phyloP scores from a whole-genome alignment of 164 flowering plant species.

The Vitis amurensis region DNA sequence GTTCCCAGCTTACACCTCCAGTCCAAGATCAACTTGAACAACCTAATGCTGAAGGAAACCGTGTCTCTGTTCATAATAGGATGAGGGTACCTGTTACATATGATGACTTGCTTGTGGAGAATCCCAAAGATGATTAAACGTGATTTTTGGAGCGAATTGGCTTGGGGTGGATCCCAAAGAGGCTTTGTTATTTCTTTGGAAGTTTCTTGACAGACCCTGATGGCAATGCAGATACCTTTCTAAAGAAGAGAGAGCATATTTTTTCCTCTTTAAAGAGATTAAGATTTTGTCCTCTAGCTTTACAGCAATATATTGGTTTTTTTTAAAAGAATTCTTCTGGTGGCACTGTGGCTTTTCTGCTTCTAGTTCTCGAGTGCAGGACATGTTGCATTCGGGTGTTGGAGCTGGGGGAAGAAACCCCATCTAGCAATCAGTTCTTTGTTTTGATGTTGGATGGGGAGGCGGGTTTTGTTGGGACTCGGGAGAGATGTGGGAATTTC shows the following conservation, averaged over 20 bases:
- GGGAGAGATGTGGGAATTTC: no score
- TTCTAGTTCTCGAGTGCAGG: no score
- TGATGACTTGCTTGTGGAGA: slow-evolving; percentile 56
- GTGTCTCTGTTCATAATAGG: slow-evolving; percentile 56
- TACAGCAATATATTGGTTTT: not conserved
- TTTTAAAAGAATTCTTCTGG: not conserved
- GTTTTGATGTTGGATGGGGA: no score
- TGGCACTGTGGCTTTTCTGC: not conserved
- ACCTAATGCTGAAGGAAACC: slow-evolving; percentile 24
- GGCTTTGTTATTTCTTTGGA: not conserved
- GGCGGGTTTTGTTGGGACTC: no score
- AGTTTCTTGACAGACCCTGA: not conserved
- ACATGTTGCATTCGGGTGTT: no score
- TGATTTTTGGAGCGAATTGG: slow-evolving; percentile 11
- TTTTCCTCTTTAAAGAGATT: not conserved
- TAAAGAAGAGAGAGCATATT: not conserved
- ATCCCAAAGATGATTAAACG: slow-evolving; percentile 26
- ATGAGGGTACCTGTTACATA: slow-evolving; percentile 73
- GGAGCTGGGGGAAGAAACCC: no score
- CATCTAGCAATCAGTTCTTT: no score
- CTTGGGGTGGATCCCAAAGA: no score
- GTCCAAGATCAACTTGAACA: slow-evolving; percentile 15
- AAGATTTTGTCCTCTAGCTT: not conserved
- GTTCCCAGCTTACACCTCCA: slow-evolving; percentile 16
- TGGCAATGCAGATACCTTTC: not conserved